These are phyloP conservation scores for Saccharum officinarum DNA, from an alignment of 176 grass and related monocot species.

Conservation along the genomic window DNA sequence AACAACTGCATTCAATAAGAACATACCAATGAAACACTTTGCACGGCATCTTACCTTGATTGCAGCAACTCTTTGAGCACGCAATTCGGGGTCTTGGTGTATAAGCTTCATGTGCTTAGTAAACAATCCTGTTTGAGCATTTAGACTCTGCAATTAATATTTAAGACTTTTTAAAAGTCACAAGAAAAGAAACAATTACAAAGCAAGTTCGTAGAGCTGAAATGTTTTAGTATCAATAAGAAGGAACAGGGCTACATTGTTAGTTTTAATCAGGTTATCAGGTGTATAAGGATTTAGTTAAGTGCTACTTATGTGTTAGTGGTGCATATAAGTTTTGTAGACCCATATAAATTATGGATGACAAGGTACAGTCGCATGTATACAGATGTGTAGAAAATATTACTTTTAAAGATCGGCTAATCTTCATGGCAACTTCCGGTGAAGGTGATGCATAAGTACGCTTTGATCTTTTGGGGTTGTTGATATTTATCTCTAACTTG, in stretches of 20 bases:
- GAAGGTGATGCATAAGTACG: slow-evolving; percentile 73
- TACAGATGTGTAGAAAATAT: not conserved
- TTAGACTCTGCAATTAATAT: slow-evolving; percentile 93
- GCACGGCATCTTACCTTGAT: slow-evolving; percentile 68
- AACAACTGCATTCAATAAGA: slow-evolving; percentile 32
- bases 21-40: not conserved
- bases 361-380: not conserved
- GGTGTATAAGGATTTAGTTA: not conserved
- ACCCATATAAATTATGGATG: not conserved
- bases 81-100: slow-evolving; percentile 72
- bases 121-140: slow-evolving; percentile 99
- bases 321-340: not conserved
- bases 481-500: slow-evolving; percentile 83
- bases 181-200: slow-evolving; percentile 31
- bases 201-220: not conserved
- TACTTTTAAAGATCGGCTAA: slow-evolving; percentile 75
- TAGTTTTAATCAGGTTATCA: not conserved
- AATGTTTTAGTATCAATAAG: not conserved
- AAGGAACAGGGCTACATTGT: not conserved
- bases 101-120: slow-evolving; percentile 89
- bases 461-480: slow-evolving; percentile 59
- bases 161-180: slow-evolving; percentile 45
- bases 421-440: slow-evolving; percentile 90
- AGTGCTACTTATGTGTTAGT: not conserved
- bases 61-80: slow-evolving; percentile 84